Conservation (phyloP, 441 rosid genomes). For the Pelargonium cotyledonis region DNA sequence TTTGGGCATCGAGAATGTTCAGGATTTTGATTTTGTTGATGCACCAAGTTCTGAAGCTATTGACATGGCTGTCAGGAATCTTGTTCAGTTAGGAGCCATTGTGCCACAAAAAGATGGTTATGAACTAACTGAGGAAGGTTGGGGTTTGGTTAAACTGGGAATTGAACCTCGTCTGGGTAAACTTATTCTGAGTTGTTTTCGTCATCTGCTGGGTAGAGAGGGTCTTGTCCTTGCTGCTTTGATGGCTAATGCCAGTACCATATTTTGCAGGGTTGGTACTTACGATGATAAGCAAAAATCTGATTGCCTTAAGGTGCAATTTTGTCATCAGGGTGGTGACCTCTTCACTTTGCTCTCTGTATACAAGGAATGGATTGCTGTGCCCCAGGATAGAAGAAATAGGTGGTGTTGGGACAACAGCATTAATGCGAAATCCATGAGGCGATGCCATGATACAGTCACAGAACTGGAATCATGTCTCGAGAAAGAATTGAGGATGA, state of each 20-base stretch:
- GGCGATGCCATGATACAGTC: constrained; percentile 76
- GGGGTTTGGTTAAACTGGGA: constrained; percentile 66
- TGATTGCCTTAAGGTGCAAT: constrained; percentile 72
- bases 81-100: constrained; percentile 74
- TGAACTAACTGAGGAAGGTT: constrained; percentile 61
- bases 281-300: constrained; percentile 62
- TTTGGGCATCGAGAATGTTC: constrained; percentile 47
- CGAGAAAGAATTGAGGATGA: constrained; percentile 47
- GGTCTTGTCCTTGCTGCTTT: constrained; percentile 90
- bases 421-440: constrained; percentile 84
- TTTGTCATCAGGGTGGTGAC: constrained; percentile 77
- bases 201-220: constrained; percentile 52
- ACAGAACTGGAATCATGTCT: constrained; percentile 63
- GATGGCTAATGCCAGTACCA: constrained; percentile 81
- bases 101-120: constrained; percentile 30
- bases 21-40: constrained; percentile 73
- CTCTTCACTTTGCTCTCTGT: constrained; percentile 84
- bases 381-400: constrained; percentile 43
- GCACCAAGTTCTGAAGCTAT: constrained; percentile 67
- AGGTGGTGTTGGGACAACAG: constrained; percentile 95
- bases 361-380: constrained; percentile 66
- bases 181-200: constrained; percentile 53
- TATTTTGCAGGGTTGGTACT: constrained; percentile 86
- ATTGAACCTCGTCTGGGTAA: constrained; percentile 88
- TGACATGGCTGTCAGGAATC: constrained; percentile 62